Percentiles rank a stretch among this genome's conserved stretches.
Conservation (phyloP, 257 asterid species). For the Nicotiana paniculata region DNA sequence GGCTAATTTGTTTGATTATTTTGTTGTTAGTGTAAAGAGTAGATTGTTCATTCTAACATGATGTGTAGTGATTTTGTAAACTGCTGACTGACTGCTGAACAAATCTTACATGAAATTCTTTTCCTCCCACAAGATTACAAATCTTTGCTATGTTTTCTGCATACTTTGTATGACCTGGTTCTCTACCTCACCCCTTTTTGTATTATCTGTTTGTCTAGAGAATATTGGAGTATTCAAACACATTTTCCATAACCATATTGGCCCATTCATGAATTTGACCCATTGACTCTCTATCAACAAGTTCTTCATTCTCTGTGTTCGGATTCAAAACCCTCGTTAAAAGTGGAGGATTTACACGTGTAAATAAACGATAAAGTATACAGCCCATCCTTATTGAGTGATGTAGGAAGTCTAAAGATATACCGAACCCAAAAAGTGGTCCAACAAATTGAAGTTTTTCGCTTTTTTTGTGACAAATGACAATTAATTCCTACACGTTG, state of each 20-base stretch:
- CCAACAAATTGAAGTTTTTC: background rate
- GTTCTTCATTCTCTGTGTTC: too few species aligned
- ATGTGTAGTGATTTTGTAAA: conserved; percentile 2
- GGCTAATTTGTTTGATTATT: conserved; percentile 10
- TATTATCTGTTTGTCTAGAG: background rate
- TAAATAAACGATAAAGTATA: too few species aligned
- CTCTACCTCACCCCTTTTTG: too few species aligned
- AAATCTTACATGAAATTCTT: background rate
- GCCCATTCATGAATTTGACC: too few species aligned
- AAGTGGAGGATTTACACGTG: too few species aligned
- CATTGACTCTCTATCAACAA: too few species aligned
- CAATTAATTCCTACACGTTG: conserved; percentile 3
- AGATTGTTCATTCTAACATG: conserved; percentile 18
- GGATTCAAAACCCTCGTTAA: too few species aligned
- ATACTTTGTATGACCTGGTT: background rate
- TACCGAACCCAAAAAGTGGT: conserved; percentile 14
- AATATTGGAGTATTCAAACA: too few species aligned
- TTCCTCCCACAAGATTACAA: background rate
- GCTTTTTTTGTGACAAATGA: background rate
- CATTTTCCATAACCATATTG: too few species aligned
- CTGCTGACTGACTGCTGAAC: background rate
- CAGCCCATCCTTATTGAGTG: background rate
- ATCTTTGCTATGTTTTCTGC: background rate
- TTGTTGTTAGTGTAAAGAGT: conserved; percentile 15
- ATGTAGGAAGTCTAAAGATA: background rate